Conservation (phyloP, 164 flowering plant genomes). For the Tinospora cordifolia region DNA sequence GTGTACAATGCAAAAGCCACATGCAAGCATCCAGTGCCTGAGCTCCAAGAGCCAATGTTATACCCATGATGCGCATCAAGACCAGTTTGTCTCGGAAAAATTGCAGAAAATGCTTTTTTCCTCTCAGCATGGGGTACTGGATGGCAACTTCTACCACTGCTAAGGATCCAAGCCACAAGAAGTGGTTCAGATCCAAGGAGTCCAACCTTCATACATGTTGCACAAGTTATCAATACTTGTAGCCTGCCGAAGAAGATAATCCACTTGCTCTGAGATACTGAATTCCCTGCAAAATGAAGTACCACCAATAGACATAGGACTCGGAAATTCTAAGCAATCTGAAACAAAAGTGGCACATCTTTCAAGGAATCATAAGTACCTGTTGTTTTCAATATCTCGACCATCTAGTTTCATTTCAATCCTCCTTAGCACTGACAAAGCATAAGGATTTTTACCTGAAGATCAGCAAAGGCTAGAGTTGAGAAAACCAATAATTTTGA, state of each 20-base stretch:
- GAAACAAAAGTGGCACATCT: not conserved
- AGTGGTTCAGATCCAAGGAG: conserved; percentile 79
- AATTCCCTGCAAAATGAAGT: conserved; percentile 46
- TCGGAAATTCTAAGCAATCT: conserved; percentile 6
- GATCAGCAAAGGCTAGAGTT: conserved; percentile 4
- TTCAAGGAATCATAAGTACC: conserved; percentile 33
- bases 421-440: conserved; percentile 69
- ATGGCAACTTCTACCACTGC: not conserved
- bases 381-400: conserved; percentile 57
- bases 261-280: conserved; percentile 76
- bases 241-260: conserved; percentile 86
- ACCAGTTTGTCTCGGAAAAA: not conserved
- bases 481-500: not conserved
- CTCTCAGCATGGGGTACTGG: conserved; percentile 1
- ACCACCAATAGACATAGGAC: conserved; percentile 3
- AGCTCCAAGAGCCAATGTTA: not conserved
- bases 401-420: conserved; percentile 93
- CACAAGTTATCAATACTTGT: conserved; percentile 85
- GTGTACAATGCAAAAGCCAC: not conserved
- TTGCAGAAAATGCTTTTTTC: not conserved
- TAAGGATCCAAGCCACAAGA: conserved; percentile 8
- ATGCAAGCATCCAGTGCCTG: not conserved
- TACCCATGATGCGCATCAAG: conserved; percentile 1
- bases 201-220: conserved; percentile 99
- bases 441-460: conserved; percentile 82